phyloP scores from a whole-genome alignment of 1,284 basidiomycete genomes.

The Fomitiporia mediterranea region DNA sequence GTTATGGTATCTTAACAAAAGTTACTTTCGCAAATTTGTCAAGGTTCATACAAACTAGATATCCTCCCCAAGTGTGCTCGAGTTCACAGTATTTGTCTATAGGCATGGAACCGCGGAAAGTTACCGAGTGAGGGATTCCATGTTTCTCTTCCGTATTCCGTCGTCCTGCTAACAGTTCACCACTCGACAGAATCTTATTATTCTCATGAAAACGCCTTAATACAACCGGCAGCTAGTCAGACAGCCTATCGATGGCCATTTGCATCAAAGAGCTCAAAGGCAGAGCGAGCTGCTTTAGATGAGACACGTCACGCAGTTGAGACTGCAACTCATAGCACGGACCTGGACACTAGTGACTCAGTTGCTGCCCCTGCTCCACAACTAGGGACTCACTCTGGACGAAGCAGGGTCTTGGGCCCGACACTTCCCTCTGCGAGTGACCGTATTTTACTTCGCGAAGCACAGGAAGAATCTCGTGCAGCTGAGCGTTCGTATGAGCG shows the following conservation, averaged over 20 bases:
- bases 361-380: slow-evolving; percentile 16
- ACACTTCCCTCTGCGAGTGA: slow-evolving; percentile 63
- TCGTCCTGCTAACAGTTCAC: slow-evolving; percentile 2
- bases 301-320: slow-evolving; percentile 56
- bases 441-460: slow-evolving; percentile 58
- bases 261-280: slow-evolving; percentile 39
- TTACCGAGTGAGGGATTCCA: slow-evolving; percentile 46
- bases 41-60: slow-evolving; percentile 44
- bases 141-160: background rate
- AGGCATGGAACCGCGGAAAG: slow-evolving; percentile 75
- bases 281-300: slow-evolving; percentile 51
- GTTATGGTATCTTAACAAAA: slow-evolving; percentile 32
- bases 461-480: slow-evolving; percentile 41
- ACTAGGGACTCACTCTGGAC: slow-evolving; percentile 23
- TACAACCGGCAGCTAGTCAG: slow-evolving; percentile 48
- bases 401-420: slow-evolving; percentile 54
- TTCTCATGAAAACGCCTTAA: slow-evolving; percentile 47
- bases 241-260: slow-evolving; percentile 62
- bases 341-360: slow-evolving; percentile 13
- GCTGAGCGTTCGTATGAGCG: slow-evolving; percentile 52
- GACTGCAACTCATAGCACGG: slow-evolving; percentile 48
- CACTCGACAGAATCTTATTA: slow-evolving; percentile 49
- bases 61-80: background rate
- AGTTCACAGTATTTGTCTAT: slow-evolving; percentile 12
- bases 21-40: slow-evolving; percentile 81